These are phyloP conservation scores for Neocucurbitaria cava DNA, from an alignment of 2,329 filamentous ascomycete genomes.

Conservation along the genomic window DNA sequence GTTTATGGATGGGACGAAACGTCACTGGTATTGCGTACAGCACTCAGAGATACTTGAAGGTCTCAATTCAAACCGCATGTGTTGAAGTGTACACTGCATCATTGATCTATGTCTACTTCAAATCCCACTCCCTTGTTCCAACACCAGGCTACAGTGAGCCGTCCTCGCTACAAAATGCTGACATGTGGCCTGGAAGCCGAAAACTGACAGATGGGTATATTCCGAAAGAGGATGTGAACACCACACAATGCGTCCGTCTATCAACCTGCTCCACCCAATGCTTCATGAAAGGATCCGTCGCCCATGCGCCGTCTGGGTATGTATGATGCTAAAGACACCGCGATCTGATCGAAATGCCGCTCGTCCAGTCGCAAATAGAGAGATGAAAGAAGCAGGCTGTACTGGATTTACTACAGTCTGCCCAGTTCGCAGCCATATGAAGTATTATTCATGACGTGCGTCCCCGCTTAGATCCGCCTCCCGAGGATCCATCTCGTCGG, in stretches of 20 bases:
- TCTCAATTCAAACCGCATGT: background rate
- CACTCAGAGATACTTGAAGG: background rate
- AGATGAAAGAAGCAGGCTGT: background rate
- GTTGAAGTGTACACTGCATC: background rate
- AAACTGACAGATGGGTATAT: conserved; percentile 14
- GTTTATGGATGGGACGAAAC: background rate
- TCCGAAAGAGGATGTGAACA: conserved; percentile 25
- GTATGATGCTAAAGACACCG: conserved; percentile 28
- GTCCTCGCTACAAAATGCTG: conserved; percentile 6
- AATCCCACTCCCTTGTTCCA: background rate
- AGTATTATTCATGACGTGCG: conserved; percentile 38
- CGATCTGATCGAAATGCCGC: conserved; percentile 16
- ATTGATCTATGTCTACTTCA: background rate
- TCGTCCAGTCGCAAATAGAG: background rate
- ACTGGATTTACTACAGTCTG: background rate
- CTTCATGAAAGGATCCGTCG: conserved; percentile 21
- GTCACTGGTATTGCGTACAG: background rate
- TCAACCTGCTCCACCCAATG: conserved; percentile 32
- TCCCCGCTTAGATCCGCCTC: conserved; percentile 50
- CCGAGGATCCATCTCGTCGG: conserved; percentile 61
- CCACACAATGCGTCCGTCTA: conserved; percentile 36
- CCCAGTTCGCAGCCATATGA: background rate
- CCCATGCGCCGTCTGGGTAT: conserved; percentile 27
- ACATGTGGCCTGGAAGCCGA: conserved; percentile 20
- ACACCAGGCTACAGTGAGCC: background rate